Evolutionary conservation across 768 basidiomycete genomes (phyloP).

Genomic region (Galerina marginata): DNA sequence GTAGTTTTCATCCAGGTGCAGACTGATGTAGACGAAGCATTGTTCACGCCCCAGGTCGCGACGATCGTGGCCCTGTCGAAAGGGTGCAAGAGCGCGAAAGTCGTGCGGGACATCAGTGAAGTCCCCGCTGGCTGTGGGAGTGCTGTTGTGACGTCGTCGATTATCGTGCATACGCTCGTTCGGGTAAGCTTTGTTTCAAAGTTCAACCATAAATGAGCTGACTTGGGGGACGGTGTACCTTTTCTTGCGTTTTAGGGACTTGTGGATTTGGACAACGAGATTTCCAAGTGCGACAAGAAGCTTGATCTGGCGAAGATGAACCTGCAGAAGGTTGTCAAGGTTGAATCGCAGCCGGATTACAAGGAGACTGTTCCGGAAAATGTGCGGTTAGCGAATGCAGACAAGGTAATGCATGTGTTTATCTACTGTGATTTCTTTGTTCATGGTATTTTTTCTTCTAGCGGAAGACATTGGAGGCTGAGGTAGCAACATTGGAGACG

Average conservation of each 20-base stretch:
- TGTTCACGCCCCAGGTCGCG: constrained; percentile 74
- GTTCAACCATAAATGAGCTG: too few species aligned
- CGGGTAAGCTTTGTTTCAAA: constrained; percentile 52
- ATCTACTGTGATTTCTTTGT: constrained; percentile 8
- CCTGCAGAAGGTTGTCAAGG: constrained; percentile 78
- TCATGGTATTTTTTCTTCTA: constrained; percentile 34
- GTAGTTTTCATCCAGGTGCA: constrained; percentile 82
- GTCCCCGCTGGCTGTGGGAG: constrained; percentile 91
- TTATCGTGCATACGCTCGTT: constrained; percentile 85
- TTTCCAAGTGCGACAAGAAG: constrained; percentile 91
- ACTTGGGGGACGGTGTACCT: too few species aligned
- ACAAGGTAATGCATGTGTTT: constrained; percentile 65
- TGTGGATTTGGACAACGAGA: constrained; percentile 87
- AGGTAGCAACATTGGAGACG: constrained; percentile 72
- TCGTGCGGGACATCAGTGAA: constrained; percentile 67
- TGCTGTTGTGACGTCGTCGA: constrained; percentile 72
- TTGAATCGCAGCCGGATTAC: constrained; percentile 77
- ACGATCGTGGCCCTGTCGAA: constrained; percentile 88
- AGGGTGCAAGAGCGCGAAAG: constrained; percentile 77
- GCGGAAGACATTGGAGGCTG: constrained; percentile 80
- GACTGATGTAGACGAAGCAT: constrained; percentile 59
- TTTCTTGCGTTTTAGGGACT: constrained; percentile 63
- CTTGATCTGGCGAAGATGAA: constrained; percentile 71
- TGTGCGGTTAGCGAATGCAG: constrained; percentile 75
- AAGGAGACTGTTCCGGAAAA: constrained; percentile 78